These are phyloP conservation scores for Priceomyces fermenticarens DNA, from an alignment of 805 yeast genomes.

Conservation along the genomic window DNA sequence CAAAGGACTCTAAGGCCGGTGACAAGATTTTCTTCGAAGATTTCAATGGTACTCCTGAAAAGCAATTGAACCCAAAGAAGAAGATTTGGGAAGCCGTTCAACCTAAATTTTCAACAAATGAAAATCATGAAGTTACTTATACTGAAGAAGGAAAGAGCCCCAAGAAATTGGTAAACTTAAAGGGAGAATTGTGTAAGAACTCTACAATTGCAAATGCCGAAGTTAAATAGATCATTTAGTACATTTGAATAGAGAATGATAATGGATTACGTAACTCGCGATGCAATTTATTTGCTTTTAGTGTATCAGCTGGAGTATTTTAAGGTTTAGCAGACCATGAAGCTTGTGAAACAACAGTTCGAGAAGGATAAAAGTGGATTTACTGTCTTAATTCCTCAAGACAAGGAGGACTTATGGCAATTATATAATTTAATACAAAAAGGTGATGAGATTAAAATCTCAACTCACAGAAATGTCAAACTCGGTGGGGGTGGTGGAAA, in stretches of 20 bases:
- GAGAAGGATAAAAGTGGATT: constrained; percentile 58
- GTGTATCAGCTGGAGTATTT: background rate
- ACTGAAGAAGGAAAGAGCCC: constrained; percentile 76
- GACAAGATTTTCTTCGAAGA: constrained; percentile 95
- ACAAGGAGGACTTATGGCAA: constrained; percentile 89
- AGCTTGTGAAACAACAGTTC: constrained; percentile 43
- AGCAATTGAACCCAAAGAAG: constrained; percentile 95
- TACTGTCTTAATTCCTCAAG: constrained; percentile 73
- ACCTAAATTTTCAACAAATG: constrained; percentile 84
- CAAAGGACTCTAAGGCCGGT: constrained; percentile 89
- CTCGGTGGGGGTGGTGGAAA: constrained; percentile 22
- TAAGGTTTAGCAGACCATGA: constrained; percentile 35
- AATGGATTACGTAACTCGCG: constrained; percentile 6
- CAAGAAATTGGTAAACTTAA: constrained; percentile 70
- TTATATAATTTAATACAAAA: constrained; percentile 74
- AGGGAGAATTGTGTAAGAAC: constrained; percentile 76
- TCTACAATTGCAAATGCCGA: constrained; percentile 69
- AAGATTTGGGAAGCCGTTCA: constrained; percentile 95
- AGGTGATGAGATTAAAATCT: constrained; percentile 70
- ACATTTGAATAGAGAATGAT: constrained; percentile 2
- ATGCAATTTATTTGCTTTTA: background rate
- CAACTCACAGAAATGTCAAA: constrained; percentile 64
- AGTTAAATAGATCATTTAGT: constrained; percentile 38
- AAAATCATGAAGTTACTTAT: constrained; percentile 71
- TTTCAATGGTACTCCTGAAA: constrained; percentile 83